Base-by-base conservation (phyloP, 1,284 basidiomycete species). In the Omphalotus olearius region DNA sequence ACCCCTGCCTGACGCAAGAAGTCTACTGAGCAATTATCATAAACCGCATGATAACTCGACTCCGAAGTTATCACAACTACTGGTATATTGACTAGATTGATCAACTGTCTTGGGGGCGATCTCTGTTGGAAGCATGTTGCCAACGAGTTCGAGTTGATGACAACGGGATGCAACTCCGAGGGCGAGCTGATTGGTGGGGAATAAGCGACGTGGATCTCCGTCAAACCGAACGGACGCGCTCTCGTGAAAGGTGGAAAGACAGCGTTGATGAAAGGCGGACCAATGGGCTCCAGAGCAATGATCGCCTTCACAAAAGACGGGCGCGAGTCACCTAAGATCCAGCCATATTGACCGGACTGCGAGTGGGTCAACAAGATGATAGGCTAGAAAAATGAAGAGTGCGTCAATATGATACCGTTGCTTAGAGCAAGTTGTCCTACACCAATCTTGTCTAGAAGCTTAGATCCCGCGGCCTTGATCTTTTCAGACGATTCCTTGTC, bases 51-150 rank as follows among this genome's bases (percentile, higher is more conserved):
- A 53, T 74, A 79, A 41, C 75, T 68, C 7, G 74, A 62, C 51
- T 79, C 73, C 0, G 74, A 73, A 0, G 76, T 78, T 44, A 79
- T 64, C 17, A 75, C 56, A 10, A 78, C 59, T 26, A 77, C 70
- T 0, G 76, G 76, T 17, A 76, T 66, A 16, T 67, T 59, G 9
- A 61, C 59, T 14, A 79, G 62, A 55, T 77, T 74, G 14, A 64
- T 58, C 20, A 79, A 60, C 57, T 64, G 67, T 18, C 75, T 63
- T 1, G 75, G 63, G 1, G 77, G 78, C 0, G 62, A 56, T 1
- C 65, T 55, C 60, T 79, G 77, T 42, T 71, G 65, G 52, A 73
- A 68, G 48, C 72, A 78, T 26, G 71, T 69, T 59, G 40, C 17
- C 26, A 43, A 35, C 14, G 68, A 63, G 16, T 62, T 63, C 14